Evolutionary conservation across 2,329 filamentous ascomycete species (phyloP).

Genomic region (Botrytis aclada): DNA sequence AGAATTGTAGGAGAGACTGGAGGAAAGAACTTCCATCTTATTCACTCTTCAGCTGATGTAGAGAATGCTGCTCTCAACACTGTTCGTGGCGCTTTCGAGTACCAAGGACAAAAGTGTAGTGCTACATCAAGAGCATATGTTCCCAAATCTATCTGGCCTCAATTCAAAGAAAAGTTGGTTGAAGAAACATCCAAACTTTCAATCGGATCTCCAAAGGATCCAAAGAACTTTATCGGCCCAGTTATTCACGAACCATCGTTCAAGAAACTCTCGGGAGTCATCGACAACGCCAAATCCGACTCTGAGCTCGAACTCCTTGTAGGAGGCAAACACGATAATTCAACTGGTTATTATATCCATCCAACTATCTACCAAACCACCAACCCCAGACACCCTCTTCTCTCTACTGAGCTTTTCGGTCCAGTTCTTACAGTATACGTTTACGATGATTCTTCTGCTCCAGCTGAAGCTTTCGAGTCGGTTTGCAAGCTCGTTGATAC

Average conservation of each 20-base stretch:
- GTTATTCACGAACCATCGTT: constrained; percentile 82
- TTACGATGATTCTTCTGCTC: constrained; percentile 64
- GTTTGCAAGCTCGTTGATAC: constrained; percentile 63
- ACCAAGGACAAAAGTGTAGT: constrained; percentile 88
- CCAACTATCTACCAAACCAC: constrained; percentile 77
- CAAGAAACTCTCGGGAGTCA: constrained; percentile 72
- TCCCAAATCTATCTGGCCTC: constrained; percentile 68
- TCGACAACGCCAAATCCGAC: constrained; percentile 77
- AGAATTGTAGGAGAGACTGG: constrained; percentile 88
- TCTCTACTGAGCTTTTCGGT: constrained; percentile 79
- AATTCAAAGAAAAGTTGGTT: constrained; percentile 65
- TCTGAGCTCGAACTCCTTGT: constrained; percentile 67
- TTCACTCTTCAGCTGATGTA: constrained; percentile 74
- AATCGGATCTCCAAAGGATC: constrained; percentile 64
- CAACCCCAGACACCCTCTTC: constrained; percentile 69
- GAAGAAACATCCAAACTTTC: constrained; percentile 66
- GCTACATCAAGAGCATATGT: constrained; percentile 79
- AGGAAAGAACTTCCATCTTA: constrained; percentile 88
- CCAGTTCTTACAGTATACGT: constrained; percentile 72
- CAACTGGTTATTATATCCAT: constrained; percentile 77
- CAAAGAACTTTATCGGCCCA: constrained; percentile 81
- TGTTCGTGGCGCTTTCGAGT: constrained; percentile 84
- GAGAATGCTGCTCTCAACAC: constrained; percentile 78
- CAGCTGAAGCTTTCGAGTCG: constrained; percentile 53
- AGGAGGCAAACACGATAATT: constrained; percentile 74